Conservation (phyloP, 1,284 basidiomycete species). For the Amylostereum areolatum region DNA sequence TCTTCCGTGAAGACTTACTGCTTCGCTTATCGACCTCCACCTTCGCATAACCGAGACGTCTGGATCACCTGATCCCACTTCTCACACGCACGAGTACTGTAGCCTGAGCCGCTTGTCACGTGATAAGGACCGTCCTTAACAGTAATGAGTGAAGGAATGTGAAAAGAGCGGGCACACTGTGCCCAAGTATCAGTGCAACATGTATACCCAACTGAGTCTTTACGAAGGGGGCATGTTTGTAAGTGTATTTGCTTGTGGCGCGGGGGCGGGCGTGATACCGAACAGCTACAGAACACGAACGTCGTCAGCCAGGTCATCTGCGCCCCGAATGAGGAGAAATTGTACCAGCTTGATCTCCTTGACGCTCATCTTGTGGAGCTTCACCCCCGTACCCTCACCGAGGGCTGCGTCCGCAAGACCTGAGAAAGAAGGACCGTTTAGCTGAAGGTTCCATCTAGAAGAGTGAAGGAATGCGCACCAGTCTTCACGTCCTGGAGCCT, state of each 20-base stretch:
- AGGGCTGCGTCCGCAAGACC: constrained; percentile 61
- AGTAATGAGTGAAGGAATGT: too few species aligned
- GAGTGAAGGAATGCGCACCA: constrained; percentile 24
- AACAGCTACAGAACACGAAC: constrained; percentile 10
- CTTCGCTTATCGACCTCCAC: too few species aligned
- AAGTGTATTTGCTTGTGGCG: background rate
- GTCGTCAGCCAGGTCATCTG: background rate
- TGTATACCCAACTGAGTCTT: too few species aligned
- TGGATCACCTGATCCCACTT: too few species aligned
- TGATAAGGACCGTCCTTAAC: too few species aligned
- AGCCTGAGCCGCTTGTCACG: too few species aligned
- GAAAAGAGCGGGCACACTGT: too few species aligned
- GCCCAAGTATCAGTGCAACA: too few species aligned
- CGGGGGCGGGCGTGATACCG: constrained; percentile 10
- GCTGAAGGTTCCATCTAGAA: background rate
- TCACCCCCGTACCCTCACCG: constrained; percentile 55
- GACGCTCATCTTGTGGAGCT: constrained; percentile 55
- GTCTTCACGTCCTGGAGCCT: constrained; percentile 60
- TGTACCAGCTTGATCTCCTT: constrained; percentile 50
- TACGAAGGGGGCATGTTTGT: too few species aligned
- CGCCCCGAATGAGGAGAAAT: background rate
- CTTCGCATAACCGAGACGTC: too few species aligned
- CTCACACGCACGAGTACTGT: too few species aligned
- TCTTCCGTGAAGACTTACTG: too few species aligned
- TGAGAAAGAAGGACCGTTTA: constrained; percentile 10